Evolutionary conservation across 257 asterid species (phyloP).

Genomic region (Misopates orontium): DNA sequence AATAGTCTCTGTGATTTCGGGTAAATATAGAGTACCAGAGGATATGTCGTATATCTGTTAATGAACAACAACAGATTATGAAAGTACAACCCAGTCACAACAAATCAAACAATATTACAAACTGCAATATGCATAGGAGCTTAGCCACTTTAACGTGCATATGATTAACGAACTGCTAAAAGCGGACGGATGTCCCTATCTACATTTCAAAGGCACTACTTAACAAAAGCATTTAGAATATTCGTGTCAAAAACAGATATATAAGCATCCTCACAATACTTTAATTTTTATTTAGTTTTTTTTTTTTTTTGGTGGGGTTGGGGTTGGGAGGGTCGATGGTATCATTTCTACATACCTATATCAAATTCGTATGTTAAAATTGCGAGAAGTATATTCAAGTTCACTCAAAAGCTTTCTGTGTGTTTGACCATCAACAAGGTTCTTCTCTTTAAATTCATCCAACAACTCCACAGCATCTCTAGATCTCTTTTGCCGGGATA

Average conservation of each 20-base stretch:
- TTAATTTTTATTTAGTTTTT: no score
- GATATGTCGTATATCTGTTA: no score
- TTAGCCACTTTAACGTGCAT: background rate
- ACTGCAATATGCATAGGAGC: background rate
- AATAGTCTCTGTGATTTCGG: no score
- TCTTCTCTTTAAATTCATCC: slow-evolving; percentile 60
- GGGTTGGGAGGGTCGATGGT: no score
- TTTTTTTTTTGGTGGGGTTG: no score
- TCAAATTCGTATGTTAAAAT: slow-evolving; percentile 24
- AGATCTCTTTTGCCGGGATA: slow-evolving; percentile 50
- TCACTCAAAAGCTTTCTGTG: slow-evolving; percentile 54
- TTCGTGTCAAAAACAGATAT: slow-evolving; percentile 1
- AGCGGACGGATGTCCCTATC: background rate
- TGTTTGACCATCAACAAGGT: slow-evolving; percentile 44
- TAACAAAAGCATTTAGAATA: background rate
- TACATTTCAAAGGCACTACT: background rate
- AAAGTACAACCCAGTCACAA: background rate
- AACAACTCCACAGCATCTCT: slow-evolving; percentile 55
- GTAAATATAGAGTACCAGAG: no score
- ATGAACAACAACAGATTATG: background rate
- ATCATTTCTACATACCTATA: slow-evolving; percentile 33
- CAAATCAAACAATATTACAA: background rate
- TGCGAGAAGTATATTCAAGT: slow-evolving; percentile 44
- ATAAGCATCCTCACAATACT: background rate
- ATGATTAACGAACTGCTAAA: background rate